Base-by-base conservation (phyloP, 805 yeast genomes). In the Wickerhamiella cacticola region DNA sequence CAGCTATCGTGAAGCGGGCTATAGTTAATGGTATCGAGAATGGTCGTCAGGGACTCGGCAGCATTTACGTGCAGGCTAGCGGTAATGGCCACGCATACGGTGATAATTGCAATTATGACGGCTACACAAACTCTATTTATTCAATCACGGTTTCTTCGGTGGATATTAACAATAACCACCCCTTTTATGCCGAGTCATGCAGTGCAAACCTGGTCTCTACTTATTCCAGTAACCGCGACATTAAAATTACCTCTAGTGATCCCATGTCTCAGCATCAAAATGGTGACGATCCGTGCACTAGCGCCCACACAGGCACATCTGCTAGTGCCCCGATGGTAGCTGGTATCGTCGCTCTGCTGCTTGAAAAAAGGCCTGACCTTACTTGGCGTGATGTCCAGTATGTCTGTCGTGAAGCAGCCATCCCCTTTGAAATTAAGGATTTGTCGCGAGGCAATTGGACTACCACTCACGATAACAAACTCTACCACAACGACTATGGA, bases 301-400 rank as follows among this genome's bases (percentile, higher is more conserved):
- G 72, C 33, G 63, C 56, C 22, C 98, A 92, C 63, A 96, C 96
- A 9, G 98, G 98, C 18, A 92, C 98, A 0, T 89, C 97, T 19
- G 98, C 98, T 0, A 96, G 98, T 13, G 98, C 98, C 0, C 98
- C 98, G 0, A 71, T 92, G 49, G 97, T 96, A 0, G 96, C 97
- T 0, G 98, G 97, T n/a, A 73, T 92, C 1, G 86, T 83, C 61
- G 76, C 96, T 0, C 68, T 92, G 46, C 84, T 84, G 1, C 68
- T 92, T 45, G 79, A 80, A 56, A 87, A 81, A 3, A 82, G 94
- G 54, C 95, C 96, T 1, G 73, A 80, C 3, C 72, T 92, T 48
- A 83, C 96, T 0, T 92, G 98, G 98, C 75, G 98, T 61, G 98
- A 92, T 61, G 72, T 88, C 48, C 98, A 92, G 66, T 85, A 88